Evolutionary conservation across 768 basidiomycete genomes (phyloP).

Genomic region (Agaricus blazei): DNA sequence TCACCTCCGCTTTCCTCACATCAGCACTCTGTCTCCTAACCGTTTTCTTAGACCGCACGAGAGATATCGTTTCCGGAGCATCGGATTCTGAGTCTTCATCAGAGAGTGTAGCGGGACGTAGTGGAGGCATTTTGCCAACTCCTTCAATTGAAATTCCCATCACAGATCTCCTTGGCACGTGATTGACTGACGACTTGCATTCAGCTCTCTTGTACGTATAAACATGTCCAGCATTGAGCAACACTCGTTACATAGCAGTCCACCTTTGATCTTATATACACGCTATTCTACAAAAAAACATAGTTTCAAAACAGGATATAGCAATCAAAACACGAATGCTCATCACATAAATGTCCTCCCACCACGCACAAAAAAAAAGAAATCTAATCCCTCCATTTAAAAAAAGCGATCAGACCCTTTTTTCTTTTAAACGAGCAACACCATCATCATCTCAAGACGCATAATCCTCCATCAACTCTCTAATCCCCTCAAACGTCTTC

Average conservation of each 20-base stretch:
- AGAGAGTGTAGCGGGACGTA: background rate
- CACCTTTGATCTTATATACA: no score
- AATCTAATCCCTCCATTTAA: conserved; percentile 16
- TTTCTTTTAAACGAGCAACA: background rate
- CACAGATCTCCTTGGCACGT: no score
- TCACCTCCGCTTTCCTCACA: background rate
- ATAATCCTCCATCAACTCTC: conserved; percentile 37
- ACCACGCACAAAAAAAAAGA: conserved; percentile 13
- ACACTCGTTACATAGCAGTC: no score
- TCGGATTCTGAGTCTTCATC: background rate
- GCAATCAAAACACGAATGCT: no score
- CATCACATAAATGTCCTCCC: no score
- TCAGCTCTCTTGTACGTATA: no score
- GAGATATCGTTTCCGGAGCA: background rate
- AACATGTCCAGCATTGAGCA: no score
- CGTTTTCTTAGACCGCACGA: background rate
- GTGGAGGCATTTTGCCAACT: background rate
- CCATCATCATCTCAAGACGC: conserved; percentile 16
- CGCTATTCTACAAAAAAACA: no score
- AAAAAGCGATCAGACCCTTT: background rate
- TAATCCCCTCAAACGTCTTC: conserved; percentile 25
- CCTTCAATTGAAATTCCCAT: no score
- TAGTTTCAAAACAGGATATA: no score
- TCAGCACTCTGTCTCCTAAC: background rate
- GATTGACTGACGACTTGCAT: no score